A percentile compares a stretch with the other conserved stretches of the same genome.
phyloP scores from a whole-genome alignment of 176 grass and related monocot species.

The Calamus simplicifolius region DNA sequence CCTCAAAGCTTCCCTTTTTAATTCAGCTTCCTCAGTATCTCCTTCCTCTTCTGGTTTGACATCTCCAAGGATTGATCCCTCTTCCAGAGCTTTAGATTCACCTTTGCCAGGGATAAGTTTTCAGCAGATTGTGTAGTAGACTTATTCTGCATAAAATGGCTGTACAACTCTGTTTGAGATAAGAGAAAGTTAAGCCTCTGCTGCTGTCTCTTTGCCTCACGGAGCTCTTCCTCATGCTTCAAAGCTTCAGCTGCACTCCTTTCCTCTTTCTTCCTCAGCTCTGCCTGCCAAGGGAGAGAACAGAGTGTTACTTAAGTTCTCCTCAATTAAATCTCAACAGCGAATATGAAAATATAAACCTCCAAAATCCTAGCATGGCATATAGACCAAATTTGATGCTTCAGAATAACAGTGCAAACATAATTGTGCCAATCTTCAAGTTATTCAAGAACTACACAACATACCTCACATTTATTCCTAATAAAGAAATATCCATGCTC shows the following conservation, averaged over 20 bases:
- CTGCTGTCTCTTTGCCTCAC: conserved; percentile 97
- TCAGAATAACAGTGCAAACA: no score
- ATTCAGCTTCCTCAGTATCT: conserved; percentile 86
- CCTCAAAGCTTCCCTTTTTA: conserved; percentile 81
- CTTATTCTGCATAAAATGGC: conserved; percentile 99
- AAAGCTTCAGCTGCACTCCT: conserved; percentile 93
- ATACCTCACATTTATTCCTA: no score
- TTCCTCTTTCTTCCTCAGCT: conserved; percentile 96
- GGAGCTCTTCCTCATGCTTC: conserved; percentile 85
- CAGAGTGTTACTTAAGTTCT: neutral
- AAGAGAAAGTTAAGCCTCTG: conserved; percentile 95
- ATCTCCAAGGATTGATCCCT: conserved; percentile 26
- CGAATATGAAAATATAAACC: no score
- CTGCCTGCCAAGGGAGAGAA: conserved; percentile 33
- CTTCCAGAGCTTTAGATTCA: conserved; percentile 39
- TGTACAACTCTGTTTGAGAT: conserved; percentile 97
- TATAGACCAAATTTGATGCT: no score
- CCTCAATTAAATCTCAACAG: conserved; percentile 1
- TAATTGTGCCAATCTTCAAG: no score
- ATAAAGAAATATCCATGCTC: no score
- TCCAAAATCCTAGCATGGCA: no score
- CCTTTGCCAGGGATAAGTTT: conserved; percentile 6
- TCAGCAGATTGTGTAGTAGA: conserved; percentile 26
- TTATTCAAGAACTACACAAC: no score
- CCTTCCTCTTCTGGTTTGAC: conserved; percentile 48